A percentile compares a stretch with the other conserved stretches of the same genome.
phyloP scores from a whole-genome alignment of 441 rosid species.

The Melastoma candidum region DNA sequence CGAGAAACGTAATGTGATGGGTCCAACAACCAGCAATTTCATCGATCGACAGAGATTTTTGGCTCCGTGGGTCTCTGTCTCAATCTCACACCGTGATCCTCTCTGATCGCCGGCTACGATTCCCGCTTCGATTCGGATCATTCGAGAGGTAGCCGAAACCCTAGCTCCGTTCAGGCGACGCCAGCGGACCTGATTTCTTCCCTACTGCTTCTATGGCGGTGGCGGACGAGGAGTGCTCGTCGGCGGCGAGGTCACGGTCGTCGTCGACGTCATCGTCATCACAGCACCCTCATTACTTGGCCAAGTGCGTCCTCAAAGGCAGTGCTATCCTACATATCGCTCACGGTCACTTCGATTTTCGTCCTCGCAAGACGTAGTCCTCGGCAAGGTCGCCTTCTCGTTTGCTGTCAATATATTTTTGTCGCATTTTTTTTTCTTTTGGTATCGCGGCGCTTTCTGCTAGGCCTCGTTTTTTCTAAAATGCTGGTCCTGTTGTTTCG shows the following conservation, averaged over 20 bases:
- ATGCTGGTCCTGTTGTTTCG: too few relatives aligned
- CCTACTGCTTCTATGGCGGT: constrained; percentile 49
- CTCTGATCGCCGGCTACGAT: too few relatives aligned
- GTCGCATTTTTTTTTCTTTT: constrained; percentile 1
- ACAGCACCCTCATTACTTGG: constrained; percentile 50
- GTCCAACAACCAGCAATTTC: too few relatives aligned
- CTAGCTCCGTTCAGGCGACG: too few relatives aligned
- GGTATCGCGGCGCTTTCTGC: not conserved
- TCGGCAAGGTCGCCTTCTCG: constrained; percentile 53
- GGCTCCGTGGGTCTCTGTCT: too few relatives aligned
- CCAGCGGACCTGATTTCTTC: too few relatives aligned
- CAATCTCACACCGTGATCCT: too few relatives aligned
- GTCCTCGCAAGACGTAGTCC: constrained; percentile 66
- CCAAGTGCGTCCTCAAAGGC: constrained; percentile 80
- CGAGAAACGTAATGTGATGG: too few relatives aligned
- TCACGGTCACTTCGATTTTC: constrained; percentile 67
- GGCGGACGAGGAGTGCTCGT: constrained; percentile 86
- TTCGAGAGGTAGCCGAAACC: too few relatives aligned
- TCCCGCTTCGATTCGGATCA: too few relatives aligned
- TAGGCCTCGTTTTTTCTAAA: too few relatives aligned
- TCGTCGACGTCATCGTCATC: constrained; percentile 48
- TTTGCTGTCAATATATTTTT: constrained; percentile 1
- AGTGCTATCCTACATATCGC: constrained; percentile 83
- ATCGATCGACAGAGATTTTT: too few relatives aligned
- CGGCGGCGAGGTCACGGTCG: constrained; percentile 57